Base-by-base conservation (phyloP, 1,284 basidiomycete species). In the Fomitopsis palustris region DNA sequence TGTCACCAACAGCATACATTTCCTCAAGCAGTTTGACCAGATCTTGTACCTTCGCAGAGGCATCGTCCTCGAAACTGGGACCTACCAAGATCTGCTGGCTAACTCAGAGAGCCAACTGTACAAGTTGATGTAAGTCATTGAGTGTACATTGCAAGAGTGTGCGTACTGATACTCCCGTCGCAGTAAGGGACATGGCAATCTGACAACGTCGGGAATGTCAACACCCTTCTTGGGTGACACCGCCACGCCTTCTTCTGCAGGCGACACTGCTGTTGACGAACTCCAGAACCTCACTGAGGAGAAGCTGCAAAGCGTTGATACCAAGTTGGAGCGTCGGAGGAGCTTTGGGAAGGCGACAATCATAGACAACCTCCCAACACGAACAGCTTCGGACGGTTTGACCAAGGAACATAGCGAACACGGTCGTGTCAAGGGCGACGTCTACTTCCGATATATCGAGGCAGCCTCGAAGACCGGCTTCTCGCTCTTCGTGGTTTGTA, bases 1-100 rank as follows among this genome's bases (percentile, higher is more conserved):
- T 3, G 93, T 96, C 60, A 96, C 95, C 21, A 96, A 98, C 74
- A 90, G 90, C 51, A 88, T 98, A 42, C 84, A 93, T 17, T 96
- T 92, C 70, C 79, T 96, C 53, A 83, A 85, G 53, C 81, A 94
- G 60, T 90, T 93, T 53, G 91, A 97, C 70, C 81, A 90, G 61
- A 79, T 98, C 31, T 75, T 86, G 57, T 94, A 90, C 74, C 77
- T 98, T 35, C 88, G 93, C 23, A 83, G 87, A 19, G 95, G 95
- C 12, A 87, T 93, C 67, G 87, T 98, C 58, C 74, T 95, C 25
- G 95, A 98, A 75, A 79, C 77, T 41, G 92, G 92, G 4, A 78
- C 86, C 0, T 95, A 90, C 69, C 72, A 77, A 8, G 77, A 81
- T 10, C 81, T 94, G 10, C 81, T 91, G 73, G 77, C 74, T 25